phyloP scores from a whole-genome alignment of 1,284 basidiomycete genomes.

The Pyrrhoderma noxium region DNA sequence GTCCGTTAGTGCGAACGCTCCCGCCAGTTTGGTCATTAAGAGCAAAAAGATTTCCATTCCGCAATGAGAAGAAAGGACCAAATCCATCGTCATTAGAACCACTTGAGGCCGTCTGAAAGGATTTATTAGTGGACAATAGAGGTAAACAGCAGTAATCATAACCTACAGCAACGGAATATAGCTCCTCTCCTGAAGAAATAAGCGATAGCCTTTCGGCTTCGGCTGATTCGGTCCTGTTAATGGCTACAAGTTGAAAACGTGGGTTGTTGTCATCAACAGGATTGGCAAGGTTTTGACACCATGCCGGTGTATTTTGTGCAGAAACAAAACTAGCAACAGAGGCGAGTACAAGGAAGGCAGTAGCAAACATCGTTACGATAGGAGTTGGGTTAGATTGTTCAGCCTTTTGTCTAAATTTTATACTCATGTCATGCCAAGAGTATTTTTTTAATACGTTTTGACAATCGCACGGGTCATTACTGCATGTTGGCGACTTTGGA shows the following conservation, averaged over 20 bases:
- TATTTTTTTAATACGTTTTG: too few species aligned
- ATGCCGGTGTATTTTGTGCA: background rate
- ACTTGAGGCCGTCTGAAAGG: background rate
- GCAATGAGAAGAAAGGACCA: background rate
- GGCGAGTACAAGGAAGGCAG: too few species aligned
- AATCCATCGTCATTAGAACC: background rate
- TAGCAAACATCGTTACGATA: too few species aligned
- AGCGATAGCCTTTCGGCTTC: background rate
- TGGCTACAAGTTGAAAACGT: background rate
- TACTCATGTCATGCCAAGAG: too few species aligned
- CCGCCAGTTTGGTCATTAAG: background rate
- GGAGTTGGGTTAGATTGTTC: too few species aligned
- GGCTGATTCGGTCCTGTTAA: background rate
- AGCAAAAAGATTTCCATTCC: background rate
- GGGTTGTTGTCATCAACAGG: background rate
- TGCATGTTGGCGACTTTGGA: too few species aligned
- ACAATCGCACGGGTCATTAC: too few species aligned
- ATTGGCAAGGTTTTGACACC: background rate
- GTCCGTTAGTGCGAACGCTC: background rate
- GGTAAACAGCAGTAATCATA: background rate
- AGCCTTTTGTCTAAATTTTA: too few species aligned
- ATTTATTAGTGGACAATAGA: background rate
- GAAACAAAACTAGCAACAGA: too few species aligned
- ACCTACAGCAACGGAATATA: background rate
- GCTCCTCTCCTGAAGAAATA: too few species aligned